Conservation (phyloP, 2,329 filamentous ascomycete genomes). For the Emergomyces orientalis region DNA sequence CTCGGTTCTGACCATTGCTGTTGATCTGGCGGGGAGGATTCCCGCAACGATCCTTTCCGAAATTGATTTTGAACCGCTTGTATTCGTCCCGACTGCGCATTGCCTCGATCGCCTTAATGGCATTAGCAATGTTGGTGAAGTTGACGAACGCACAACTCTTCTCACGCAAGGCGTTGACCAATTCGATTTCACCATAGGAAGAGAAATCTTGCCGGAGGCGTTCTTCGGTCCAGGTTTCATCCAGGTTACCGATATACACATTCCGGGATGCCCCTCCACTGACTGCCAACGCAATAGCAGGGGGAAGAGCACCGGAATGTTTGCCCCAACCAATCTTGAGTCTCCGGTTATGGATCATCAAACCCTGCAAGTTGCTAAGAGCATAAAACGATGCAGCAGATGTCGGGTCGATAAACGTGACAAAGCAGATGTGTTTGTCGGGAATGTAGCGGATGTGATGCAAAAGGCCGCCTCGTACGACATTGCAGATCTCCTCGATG, state of each 20-base stretch:
- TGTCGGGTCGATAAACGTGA: conserved; percentile 97
- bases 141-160: conserved; percentile 99
- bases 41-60: conserved; percentile 95
- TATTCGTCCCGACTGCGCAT: conserved; percentile 93
- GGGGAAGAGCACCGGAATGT: conserved; percentile 91
- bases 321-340: conserved; percentile 99
- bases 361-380: conserved; percentile 87
- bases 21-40: conserved; percentile 86
- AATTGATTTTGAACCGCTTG: conserved; percentile 98
- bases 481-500: conserved; percentile 99
- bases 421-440: conserved; percentile 99
- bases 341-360: conserved; percentile 98
- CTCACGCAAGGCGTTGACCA: conserved; percentile 92
- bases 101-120: conserved; percentile 97
- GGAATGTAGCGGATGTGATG: conserved; percentile 99
- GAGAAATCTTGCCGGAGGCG: conserved; percentile 92
- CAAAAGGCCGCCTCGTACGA: conserved; percentile 86
- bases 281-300: conserved; percentile 89
- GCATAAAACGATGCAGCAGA: conserved; percentile 97
- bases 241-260: conserved; percentile 94
- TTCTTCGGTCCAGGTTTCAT: conserved; percentile 96
- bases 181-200: conserved; percentile 93
- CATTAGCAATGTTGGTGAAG: conserved; percentile 99
- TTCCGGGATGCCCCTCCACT: conserved; percentile 96
- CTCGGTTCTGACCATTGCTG: conserved; percentile 48